Evolutionary conservation across 495 filamentous ascomycete species (phyloP).

Genomic region (Extremus antarcticus): DNA sequence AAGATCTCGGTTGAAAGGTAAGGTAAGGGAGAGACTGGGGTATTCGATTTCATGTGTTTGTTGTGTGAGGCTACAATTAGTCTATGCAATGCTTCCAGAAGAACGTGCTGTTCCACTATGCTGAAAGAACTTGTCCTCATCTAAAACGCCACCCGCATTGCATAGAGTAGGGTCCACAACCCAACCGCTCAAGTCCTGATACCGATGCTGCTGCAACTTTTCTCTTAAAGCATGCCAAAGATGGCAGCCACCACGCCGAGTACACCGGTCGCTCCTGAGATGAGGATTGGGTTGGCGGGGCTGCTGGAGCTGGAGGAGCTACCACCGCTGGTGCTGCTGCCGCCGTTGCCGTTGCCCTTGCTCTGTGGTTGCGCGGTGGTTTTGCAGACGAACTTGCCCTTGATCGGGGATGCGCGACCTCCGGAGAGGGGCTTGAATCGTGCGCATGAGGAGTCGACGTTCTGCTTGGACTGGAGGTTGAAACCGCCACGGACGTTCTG

Average conservation of each 20-base stretch:
- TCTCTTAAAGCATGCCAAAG: conserved; percentile 29
- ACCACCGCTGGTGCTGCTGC: conserved; percentile 15
- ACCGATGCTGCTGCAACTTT: neutral
- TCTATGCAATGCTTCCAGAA: conserved; percentile 15
- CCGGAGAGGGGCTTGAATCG: conserved; percentile 44
- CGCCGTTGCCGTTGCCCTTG: conserved; percentile 20
- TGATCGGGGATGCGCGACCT: conserved; percentile 26
- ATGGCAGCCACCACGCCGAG: conserved; percentile 30
- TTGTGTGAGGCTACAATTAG: conserved; percentile 17
- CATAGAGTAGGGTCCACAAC: neutral
- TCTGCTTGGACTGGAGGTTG: conserved; percentile 63
- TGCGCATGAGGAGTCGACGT: conserved; percentile 26
- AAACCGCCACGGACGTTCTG: conserved; percentile 74
- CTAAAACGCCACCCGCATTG: neutral
- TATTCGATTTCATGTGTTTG: conserved; percentile 1
- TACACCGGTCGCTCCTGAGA: conserved; percentile 25
- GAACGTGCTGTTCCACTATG: neutral
- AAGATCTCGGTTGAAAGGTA: too few relatives aligned
- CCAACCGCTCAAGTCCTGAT: conserved; percentile 17
- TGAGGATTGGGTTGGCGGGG: conserved; percentile 25
- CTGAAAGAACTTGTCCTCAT: neutral
- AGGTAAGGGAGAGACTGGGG: neutral
- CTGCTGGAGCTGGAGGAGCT: conserved; percentile 5
- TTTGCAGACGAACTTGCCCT: conserved; percentile 35
- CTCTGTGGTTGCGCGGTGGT: conserved; percentile 25